Conservation (phyloP, 805 yeast species). For the Zygosaccharomyces lentus region DNA sequence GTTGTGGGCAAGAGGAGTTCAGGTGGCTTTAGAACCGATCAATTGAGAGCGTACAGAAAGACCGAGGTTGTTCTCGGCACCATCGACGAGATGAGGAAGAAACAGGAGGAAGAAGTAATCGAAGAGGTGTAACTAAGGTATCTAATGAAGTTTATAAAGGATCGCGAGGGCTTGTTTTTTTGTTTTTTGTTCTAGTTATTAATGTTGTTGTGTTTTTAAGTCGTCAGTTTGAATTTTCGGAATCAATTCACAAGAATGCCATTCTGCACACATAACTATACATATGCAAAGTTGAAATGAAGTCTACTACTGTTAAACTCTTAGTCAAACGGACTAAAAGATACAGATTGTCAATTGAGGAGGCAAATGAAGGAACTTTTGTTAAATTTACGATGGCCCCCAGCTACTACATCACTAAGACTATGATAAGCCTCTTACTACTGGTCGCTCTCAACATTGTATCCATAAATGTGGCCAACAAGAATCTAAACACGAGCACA, state of each 20-base stretch:
- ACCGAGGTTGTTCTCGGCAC: conserved; percentile 71
- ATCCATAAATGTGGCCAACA: neutral
- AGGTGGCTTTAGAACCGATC: conserved; percentile 42
- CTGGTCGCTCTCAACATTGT: conserved; percentile 2
- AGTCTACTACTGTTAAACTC: neutral
- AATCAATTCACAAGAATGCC: neutral
- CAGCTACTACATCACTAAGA: conserved; percentile 1
- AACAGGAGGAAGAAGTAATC: conserved; percentile 30
- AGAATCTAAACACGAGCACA: neutral
- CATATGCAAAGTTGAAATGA: neutral
- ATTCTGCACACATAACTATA: neutral
- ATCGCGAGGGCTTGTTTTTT: neutral
- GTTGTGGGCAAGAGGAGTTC: conserved; percentile 43
- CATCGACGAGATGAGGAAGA: conserved; percentile 39
- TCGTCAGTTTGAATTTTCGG: neutral
- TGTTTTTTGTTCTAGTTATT: too few relatives aligned
- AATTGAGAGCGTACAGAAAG: conserved; percentile 45
- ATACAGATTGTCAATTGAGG: conserved; percentile 10
- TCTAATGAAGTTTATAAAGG: neutral
- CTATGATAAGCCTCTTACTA: conserved; percentile 1
- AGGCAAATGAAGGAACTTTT: conserved; percentile 9
- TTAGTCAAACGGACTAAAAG: neutral
- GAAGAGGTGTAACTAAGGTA: conserved; percentile 3
- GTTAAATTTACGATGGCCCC: conserved; percentile 17
- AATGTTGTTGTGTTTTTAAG: neutral